Evolutionary conservation across 106 monocot species (phyloP).

Genomic region (Alisma plantagoaquatica): DNA sequence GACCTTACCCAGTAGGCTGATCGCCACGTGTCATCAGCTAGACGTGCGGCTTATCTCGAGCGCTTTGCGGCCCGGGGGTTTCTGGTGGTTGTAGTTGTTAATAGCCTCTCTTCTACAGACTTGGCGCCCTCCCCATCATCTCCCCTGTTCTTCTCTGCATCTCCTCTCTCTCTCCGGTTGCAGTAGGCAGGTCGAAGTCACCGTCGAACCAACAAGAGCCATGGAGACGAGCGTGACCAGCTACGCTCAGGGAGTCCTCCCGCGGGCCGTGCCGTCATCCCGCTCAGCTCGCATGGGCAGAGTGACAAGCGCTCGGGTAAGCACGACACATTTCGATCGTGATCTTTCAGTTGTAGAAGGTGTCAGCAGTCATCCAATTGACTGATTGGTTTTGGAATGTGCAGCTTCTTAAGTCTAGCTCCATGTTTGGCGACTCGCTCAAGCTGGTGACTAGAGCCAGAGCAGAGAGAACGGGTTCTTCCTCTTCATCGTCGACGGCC

Average conservation of each 20-base stretch:
- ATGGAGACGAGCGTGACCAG: slow-evolving; percentile 80
- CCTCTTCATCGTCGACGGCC: slow-evolving; percentile 11
- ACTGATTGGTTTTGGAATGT: neutral
- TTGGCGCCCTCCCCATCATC: no score
- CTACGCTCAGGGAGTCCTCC: slow-evolving; percentile 39
- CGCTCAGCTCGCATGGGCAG: no score
- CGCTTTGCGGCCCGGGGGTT: no score
- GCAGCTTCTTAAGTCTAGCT: slow-evolving; percentile 41
- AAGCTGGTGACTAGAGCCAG: slow-evolving; percentile 10
- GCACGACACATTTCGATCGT: neutral
- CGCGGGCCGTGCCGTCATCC: slow-evolving; percentile 15
- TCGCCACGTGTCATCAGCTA: no score
- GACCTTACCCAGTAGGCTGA: no score
- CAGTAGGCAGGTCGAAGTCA: neutral
- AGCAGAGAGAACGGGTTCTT: neutral
- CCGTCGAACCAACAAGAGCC: no score
- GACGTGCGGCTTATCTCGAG: no score
- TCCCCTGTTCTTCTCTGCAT: no score
- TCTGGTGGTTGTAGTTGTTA: no score
- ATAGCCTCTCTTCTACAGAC: no score
- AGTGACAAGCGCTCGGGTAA: no score
- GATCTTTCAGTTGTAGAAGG: neutral
- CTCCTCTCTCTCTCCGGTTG: no score
- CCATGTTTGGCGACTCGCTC: slow-evolving; percentile 64
- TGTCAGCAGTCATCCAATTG: neutral